phyloP scores from a whole-genome alignment of 1,284 basidiomycete genomes.

The Fomitopsis palustris region DNA sequence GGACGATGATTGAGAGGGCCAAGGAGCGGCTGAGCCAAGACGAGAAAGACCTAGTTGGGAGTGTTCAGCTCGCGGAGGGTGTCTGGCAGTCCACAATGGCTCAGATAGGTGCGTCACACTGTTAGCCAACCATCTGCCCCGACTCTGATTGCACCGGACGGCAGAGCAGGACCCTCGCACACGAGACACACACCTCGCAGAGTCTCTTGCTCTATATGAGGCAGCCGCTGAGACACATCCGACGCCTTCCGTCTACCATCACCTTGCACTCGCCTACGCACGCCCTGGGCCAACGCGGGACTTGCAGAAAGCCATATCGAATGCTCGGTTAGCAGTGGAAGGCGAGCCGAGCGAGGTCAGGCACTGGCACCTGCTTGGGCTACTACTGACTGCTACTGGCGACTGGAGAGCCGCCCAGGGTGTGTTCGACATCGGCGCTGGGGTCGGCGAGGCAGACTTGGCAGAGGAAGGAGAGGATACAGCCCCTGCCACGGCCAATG shows the following conservation, averaged over 20 bases:
- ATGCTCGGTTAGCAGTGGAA: constrained; percentile 78
- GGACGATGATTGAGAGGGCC: constrained; percentile 51
- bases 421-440: constrained; percentile 71
- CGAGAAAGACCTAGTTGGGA: constrained; percentile 47
- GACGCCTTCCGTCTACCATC: constrained; percentile 68
- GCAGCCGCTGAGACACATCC: constrained; percentile 53
- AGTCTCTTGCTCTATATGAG: constrained; percentile 57
- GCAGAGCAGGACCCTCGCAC: constrained; percentile 66
- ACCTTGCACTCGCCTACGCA: constrained; percentile 76
- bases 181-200: constrained; percentile 55
- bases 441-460: constrained; percentile 44
- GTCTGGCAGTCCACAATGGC: constrained; percentile 61
- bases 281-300: constrained; percentile 64
- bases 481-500: constrained; percentile 13
- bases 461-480: constrained; percentile 28
- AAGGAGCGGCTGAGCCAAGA: constrained; percentile 44
- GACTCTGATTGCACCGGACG: neutral
- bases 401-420: constrained; percentile 80
- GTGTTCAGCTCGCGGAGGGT: constrained; percentile 63
- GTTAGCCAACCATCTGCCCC: constrained; percentile 3
- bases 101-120: constrained; percentile 46
- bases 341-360: constrained; percentile 69
- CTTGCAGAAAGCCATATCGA: constrained; percentile 62
- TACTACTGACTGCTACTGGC: constrained; percentile 77
- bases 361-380: constrained; percentile 90